Base-by-base conservation (phyloP, 768 basidiomycete species). In the Leucosporidium creatinivorum region DNA sequence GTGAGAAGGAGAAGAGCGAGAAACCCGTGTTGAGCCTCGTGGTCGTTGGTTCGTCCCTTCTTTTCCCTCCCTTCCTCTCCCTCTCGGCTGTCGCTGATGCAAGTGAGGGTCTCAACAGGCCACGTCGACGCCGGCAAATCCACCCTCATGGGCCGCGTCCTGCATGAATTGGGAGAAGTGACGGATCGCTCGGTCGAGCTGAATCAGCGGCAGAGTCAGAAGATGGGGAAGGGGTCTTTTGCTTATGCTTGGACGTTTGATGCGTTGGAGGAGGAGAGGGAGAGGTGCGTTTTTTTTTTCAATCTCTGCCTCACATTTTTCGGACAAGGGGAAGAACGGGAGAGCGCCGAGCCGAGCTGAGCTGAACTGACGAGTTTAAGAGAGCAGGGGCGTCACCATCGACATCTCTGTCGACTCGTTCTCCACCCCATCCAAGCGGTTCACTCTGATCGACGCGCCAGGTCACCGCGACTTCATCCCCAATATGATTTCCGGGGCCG, bases 51-150 rank as follows among this genome's bases (percentile, higher is more conserved):
- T 76, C 64, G 79, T 65, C 28, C 19, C 23, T 44, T 36, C 56
- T 36, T 17, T 44, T 36, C 33, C 33, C 12, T 12, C 39, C 15
- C 15, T 17, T 44, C 39, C 39, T 44, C 39, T 15, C 39, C 6
- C 6, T 44, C 39, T 6, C 6, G 8, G 39, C 15, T 15, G 3
- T 44, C 39, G 39, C 39, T 44, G 39, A 44, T 13, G n/a, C n/a
- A n/a, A n/a, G n/a, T n/a, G n/a, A n/a, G n/a, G n/a, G n/a, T 33
- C 33, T 33, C 33, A 73, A 17, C 62, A 97, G 94, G 96, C 49
- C 96, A 99, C 75, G 96, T 99, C 68, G 96, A 99, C 79, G 96
- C 96, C 23, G 96, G 96, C 30, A 99, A 99, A 78, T 96, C 93
- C 7, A 99, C 96, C 1, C 80, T 99, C 31, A 97, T 98, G 91